These are phyloP conservation scores for Sclerotinia borealis DNA, from an alignment of 2,329 filamentous ascomycete genomes.

Conservation along the genomic window DNA sequence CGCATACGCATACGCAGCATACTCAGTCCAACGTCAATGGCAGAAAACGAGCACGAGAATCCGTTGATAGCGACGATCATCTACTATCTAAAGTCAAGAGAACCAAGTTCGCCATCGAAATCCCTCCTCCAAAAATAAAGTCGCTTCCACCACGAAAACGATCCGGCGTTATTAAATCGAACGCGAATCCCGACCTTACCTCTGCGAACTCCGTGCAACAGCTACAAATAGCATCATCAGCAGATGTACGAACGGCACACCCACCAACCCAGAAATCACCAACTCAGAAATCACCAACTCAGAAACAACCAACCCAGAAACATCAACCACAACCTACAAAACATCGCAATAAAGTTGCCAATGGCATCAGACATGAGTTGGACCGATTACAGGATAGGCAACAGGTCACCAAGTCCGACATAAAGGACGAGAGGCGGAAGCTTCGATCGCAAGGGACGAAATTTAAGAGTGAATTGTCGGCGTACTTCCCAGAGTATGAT, in stretches of 20 bases:
- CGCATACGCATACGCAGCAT: neutral
- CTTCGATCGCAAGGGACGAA: constrained; percentile 77
- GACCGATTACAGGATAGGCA: constrained; percentile 46
- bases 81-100: constrained; percentile 41
- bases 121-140: constrained; percentile 34
- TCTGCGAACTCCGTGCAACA: constrained; percentile 15
- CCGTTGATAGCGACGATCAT: constrained; percentile 41
- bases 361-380: constrained; percentile 57
- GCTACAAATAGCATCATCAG: constrained; percentile 12
- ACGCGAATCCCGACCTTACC: constrained; percentile 25
- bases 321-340: constrained; percentile 35
- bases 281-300: constrained; percentile 14
- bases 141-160: constrained; percentile 16
- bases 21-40: constrained; percentile 33
- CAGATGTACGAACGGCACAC: constrained; percentile 15
- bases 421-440: constrained; percentile 61
- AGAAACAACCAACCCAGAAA: constrained; percentile 13
- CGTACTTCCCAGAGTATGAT: constrained; percentile 91
- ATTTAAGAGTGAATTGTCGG: constrained; percentile 84
- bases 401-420: constrained; percentile 39
- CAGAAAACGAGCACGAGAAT: constrained; percentile 45
- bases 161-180: constrained; percentile 22
- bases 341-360: constrained; percentile 52
- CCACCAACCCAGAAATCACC: constrained; percentile 13
- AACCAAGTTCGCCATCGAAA: constrained; percentile 48